Evolutionary conservation across 2,329 filamentous ascomycete species (phyloP).

Genomic region (Hypoxylon sp.): DNA sequence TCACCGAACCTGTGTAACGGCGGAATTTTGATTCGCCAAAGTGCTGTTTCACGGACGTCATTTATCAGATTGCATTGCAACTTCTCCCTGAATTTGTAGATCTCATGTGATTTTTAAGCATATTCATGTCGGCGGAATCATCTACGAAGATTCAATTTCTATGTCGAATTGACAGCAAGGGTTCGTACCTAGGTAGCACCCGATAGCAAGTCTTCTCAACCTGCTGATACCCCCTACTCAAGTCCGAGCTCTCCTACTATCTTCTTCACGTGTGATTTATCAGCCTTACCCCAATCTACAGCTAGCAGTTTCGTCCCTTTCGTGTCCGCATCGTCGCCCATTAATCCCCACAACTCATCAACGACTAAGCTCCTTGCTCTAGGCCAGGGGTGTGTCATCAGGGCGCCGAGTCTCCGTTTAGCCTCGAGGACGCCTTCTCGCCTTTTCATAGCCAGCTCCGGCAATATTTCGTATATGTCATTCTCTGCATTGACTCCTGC

Average conservation of each 20-base stretch:
- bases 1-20: slow-evolving; percentile 4
- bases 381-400: slow-evolving; percentile 88
- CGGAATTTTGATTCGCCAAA: background rate
- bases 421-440: slow-evolving; percentile 68
- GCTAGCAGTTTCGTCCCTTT: slow-evolving; percentile 60
- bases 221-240: slow-evolving; percentile 37
- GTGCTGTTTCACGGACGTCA: slow-evolving; percentile 2
- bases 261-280: slow-evolving; percentile 61
- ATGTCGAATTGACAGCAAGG: background rate
- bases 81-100: background rate
- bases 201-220: background rate
- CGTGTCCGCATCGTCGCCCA: slow-evolving; percentile 49
- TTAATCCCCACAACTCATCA: slow-evolving; percentile 71
- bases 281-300: slow-evolving; percentile 71
- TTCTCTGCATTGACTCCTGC: slow-evolving; percentile 54
- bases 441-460: slow-evolving; percentile 50
- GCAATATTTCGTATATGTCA: slow-evolving; percentile 6
- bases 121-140: background rate
- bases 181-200: background rate
- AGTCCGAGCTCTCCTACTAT: slow-evolving; percentile 62
- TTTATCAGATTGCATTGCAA: slow-evolving; percentile 4
- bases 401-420: slow-evolving; percentile 76
- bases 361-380: slow-evolving; percentile 73
- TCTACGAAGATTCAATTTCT: background rate
- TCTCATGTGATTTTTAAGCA: background rate